These are phyloP conservation scores for Claviceps cyperi DNA, from an alignment of 2,329 filamentous ascomycete genomes.

Conservation along the genomic window DNA sequence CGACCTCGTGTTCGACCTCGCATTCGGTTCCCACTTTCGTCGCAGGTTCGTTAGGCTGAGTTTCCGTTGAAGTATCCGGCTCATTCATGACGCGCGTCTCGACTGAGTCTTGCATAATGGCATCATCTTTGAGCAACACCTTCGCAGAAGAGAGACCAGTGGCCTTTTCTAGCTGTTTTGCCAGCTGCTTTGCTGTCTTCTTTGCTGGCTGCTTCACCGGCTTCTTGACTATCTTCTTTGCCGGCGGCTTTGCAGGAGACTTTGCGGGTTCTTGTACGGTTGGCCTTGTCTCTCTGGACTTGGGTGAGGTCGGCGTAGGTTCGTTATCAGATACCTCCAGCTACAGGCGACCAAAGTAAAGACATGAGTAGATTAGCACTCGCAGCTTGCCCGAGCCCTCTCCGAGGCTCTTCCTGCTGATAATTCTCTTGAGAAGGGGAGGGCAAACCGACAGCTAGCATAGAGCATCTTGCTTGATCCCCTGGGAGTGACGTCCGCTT, in stretches of 20 bases:
- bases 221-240: neutral
- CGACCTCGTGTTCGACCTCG: neutral
- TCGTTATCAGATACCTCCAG: neutral
- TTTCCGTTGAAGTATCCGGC: neutral
- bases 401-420: no score
- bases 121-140: neutral
- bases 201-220: neutral
- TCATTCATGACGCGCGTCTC: neutral
- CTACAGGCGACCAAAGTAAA: neutral
- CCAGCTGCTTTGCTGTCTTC: neutral
- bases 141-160: neutral
- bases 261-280: neutral
- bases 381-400: neutral
- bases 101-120: neutral
- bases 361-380: neutral
- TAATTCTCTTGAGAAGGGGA: neutral
- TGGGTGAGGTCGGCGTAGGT: neutral
- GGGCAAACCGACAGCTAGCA: constrained; percentile 1
- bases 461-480: neutral
- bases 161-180: neutral
- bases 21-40: neutral
- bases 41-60: neutral
- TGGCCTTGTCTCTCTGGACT: neutral
- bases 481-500: constrained; percentile 1
- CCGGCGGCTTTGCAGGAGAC: neutral